phyloP scores from a whole-genome alignment of 441 rosid species.

The Adansonia madagascariensis region DNA sequence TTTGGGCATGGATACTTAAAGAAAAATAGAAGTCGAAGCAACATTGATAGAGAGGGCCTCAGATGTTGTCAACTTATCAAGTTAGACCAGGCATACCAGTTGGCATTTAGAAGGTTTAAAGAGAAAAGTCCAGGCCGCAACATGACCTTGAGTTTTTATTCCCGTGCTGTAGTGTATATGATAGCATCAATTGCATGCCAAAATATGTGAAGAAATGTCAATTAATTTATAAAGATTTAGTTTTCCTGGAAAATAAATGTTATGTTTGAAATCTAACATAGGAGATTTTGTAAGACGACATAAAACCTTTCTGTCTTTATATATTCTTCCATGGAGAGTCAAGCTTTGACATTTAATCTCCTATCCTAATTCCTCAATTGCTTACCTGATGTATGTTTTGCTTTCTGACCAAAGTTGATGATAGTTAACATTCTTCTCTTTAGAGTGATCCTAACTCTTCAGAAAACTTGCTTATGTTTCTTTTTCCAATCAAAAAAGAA shows the following conservation, averaged over 20 bases:
- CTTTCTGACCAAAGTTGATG: slow-evolving; percentile 18
- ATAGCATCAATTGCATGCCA: background rate
- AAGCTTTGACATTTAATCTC: slow-evolving; percentile 5
- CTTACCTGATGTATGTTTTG: background rate
- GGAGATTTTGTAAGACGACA: background rate
- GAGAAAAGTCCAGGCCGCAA: background rate
- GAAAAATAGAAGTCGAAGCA: no score
- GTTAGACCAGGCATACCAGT: background rate
- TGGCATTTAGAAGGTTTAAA: background rate
- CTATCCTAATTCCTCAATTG: background rate
- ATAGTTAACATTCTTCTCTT: background rate
- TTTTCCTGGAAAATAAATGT: no score
- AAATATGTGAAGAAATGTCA: background rate
- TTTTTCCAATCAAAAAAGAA: background rate
- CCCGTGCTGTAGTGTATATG: background rate
- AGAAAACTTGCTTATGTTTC: background rate
- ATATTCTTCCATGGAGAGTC: background rate
- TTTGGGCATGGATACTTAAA: no score
- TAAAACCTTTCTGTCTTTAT: background rate
- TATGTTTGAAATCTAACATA: no score
- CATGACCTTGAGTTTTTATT: background rate
- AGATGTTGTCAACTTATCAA: background rate
- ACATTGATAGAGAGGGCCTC: background rate
- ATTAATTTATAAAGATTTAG: background rate
- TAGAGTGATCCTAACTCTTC: background rate